Evolutionary conservation across 805 yeast species (phyloP), one percentile per base, ranked within the genome.

Genomic region (Priceomyces melissophilus): DNA sequence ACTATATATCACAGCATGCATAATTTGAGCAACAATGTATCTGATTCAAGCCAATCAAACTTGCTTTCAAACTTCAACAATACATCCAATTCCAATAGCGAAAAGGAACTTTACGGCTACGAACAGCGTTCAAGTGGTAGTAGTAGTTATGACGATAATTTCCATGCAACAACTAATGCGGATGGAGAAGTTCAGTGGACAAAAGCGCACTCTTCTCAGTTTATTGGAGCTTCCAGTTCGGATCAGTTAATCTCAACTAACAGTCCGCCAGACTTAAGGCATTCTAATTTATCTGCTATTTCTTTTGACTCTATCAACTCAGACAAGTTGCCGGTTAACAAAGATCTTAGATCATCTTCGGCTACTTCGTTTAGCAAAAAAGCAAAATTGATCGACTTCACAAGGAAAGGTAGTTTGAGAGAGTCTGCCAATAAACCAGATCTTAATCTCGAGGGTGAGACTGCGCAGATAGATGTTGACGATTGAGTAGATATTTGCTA

Each of bases 331-430:
- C 34, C 39, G 23, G 30, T 40, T 8, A 39, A 46, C 17, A 40
- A 40, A 16, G 39, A 40, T 29, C 39, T 45, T 11, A 43, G 49
- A 34, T 40, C 45, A 13, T 47, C 58, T 8, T 17, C 27, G 3
- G 47, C 34, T 32, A 28, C 53, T 9, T 49, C 58, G 2, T 40
- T 50, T 25, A 55, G 55, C 10, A 35, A 52, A 29, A 59, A 59
- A 34, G 75, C 75, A 10, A 73, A 74, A 51, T 57, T 73, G 40
- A 76, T 74, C 31, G 72, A 73, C 36, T 73, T 74, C 44, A 71
- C 75, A 3, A 57, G 76, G 47, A 66, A 66, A 47, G 70, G 69
- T 8, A 63, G 73, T 43, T 56, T 69, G 43, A 55, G 65, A 42
- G 69, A 69, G 39, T 60, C 69, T n/a, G 61, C 71, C 1, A 61